These are phyloP conservation scores for Fusarium duplospermum DNA, from an alignment of 2,329 filamentous ascomycete species.

Conservation along the genomic window DNA sequence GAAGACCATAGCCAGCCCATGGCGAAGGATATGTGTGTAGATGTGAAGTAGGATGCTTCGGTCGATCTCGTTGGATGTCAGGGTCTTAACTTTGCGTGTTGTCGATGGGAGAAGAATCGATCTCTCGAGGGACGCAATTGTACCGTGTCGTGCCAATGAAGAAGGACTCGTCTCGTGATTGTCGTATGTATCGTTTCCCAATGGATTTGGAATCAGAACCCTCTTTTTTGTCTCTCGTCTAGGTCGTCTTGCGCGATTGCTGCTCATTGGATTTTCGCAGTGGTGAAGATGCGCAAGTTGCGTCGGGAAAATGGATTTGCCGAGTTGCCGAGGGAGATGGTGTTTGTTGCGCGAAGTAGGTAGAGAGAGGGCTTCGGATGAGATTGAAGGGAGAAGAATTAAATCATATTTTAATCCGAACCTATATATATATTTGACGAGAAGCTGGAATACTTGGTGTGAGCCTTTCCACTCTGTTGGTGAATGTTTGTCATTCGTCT, in stretches of 20 bases:
- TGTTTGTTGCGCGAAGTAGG: neutral
- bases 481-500: neutral
- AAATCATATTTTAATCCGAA: neutral
- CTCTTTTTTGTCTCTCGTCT: slow-evolving; percentile 9
- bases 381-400: neutral
- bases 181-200: neutral
- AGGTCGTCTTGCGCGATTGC: neutral
- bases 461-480: neutral
- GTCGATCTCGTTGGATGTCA: neutral
- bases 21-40: slow-evolving; percentile 30
- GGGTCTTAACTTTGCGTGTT: neutral
- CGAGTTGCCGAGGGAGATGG: slow-evolving; percentile 25
- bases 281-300: slow-evolving; percentile 19
- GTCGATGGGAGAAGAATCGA: neutral
- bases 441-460: neutral
- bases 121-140: neutral
- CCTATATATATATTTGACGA: neutral
- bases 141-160: neutral
- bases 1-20: slow-evolving; percentile 75
- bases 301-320: slow-evolving; percentile 44
- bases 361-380: too few relatives aligned
- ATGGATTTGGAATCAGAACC: neutral
- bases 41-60: neutral
- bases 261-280: slow-evolving; percentile 19
- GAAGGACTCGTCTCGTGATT: slow-evolving; percentile 2